Evolutionary conservation across 257 asterid genomes (phyloP).

Genomic region (Nicotiana obtusifolia): DNA sequence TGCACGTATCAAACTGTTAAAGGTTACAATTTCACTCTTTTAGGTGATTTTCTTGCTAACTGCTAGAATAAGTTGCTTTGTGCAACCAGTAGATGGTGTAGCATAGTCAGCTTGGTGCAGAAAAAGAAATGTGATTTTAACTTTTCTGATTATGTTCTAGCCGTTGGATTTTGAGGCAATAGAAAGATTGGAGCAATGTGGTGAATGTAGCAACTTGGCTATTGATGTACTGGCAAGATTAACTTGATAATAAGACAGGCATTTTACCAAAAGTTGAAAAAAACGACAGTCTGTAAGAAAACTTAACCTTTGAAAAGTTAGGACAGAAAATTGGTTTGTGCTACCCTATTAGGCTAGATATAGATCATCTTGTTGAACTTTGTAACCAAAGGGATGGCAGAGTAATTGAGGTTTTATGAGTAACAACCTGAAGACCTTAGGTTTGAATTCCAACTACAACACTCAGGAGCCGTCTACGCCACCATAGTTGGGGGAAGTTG

Average conservation of each 20-base stretch:
- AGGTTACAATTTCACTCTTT: background rate
- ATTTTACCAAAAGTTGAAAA: background rate
- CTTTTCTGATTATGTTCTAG: background rate
- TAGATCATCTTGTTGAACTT: background rate
- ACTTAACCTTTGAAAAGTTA: background rate
- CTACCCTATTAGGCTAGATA: background rate
- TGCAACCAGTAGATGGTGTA: background rate
- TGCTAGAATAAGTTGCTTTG: background rate
- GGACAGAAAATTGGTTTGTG: background rate
- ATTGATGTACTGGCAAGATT: background rate
- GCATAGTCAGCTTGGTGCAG: background rate
- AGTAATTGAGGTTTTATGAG: background rate
- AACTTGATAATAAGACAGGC: background rate
- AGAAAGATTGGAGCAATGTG: background rate
- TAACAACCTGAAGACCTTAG: background rate
- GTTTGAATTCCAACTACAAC: background rate
- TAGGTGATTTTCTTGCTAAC: background rate
- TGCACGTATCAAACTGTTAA: background rate
- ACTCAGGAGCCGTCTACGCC: background rate
- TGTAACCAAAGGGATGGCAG: background rate
- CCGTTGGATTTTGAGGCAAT: background rate
- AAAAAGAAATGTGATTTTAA: background rate
- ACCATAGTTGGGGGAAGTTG: background rate
- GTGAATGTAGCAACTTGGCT: background rate
- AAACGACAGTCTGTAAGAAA: background rate